phyloP scores from a whole-genome alignment of 495 filamentous ascomycete genomes.

The Jackrogersella multiformis region DNA sequence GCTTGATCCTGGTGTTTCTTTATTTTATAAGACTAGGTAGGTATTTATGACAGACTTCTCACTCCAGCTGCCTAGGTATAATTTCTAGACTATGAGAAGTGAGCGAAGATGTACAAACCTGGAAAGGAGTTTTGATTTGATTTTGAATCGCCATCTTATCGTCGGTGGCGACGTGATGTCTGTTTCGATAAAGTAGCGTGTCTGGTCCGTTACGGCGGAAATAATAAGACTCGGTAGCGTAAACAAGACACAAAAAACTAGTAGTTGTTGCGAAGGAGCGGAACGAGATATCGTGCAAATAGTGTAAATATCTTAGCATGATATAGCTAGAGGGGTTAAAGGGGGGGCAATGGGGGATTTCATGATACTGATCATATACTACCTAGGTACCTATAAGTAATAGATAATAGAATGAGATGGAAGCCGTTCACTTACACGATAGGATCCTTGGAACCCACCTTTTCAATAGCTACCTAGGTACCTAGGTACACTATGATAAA shows the following conservation, averaged over 20 bases:
- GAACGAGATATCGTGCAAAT: constrained; percentile 29
- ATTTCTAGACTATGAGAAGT: not conserved
- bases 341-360: constrained; percentile 1
- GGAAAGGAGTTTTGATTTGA: constrained; percentile 55
- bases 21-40: not conserved
- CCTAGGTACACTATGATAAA: not conserved
- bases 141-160: constrained; percentile 40
- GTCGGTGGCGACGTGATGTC: constrained; percentile 9
- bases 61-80: not conserved
- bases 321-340: constrained; percentile 8
- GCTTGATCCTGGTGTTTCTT: not conserved
- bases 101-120: constrained; percentile 48
- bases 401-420: constrained; percentile 17
- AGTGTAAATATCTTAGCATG: constrained; percentile 40
- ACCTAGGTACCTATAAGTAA: no score
- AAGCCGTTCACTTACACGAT: constrained; percentile 46
- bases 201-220: constrained; percentile 40
- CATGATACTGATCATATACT: constrained; percentile 18
- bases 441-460: constrained; percentile 24
- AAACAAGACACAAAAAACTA: constrained; percentile 30
- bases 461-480: not conserved
- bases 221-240: constrained; percentile 38
- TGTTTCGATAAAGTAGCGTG: constrained; percentile 5
- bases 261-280: constrained; percentile 32
- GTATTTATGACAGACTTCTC: not conserved